These are phyloP conservation scores for Neofusicoccum umdonicola DNA, from an alignment of 2,329 filamentous ascomycete species.

Conservation along the genomic window DNA sequence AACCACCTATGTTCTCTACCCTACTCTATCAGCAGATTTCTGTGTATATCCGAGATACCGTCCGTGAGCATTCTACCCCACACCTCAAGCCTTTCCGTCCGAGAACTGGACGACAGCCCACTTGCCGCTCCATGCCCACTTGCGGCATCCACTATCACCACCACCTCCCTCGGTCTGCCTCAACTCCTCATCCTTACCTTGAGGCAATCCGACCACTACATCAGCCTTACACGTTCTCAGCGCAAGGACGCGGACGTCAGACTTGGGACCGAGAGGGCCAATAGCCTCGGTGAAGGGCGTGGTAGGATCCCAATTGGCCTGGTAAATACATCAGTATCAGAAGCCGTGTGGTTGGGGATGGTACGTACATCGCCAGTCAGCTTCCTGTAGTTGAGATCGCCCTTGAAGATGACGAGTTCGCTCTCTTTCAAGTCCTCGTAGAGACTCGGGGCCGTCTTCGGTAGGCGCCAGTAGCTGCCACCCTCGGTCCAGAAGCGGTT, in stretches of 20 bases:
- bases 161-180: conserved; percentile 66
- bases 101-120: conserved; percentile 93
- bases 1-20: not conserved
- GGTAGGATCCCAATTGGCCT: conserved; percentile 80
- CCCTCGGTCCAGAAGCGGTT: conserved; percentile 89
- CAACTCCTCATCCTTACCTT: conserved; percentile 80
- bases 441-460: conserved; percentile 64
- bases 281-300: conserved; percentile 83
- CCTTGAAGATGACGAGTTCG: conserved; percentile 93
- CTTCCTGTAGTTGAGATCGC: conserved; percentile 95
- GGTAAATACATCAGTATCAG: conserved; percentile 14
- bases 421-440: conserved; percentile 75
- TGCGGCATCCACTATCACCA: conserved; percentile 66
- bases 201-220: conserved; percentile 82
- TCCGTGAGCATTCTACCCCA: not conserved
- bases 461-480: conserved; percentile 86
- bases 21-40: not conserved
- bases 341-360: not conserved
- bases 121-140: conserved; percentile 95
- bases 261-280: conserved; percentile 77
- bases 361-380: conserved; percentile 77
- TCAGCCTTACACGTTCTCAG: conserved; percentile 96
- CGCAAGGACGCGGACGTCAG: conserved; percentile 79
- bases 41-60: not conserved
- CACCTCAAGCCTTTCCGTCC: conserved; percentile 55